A percentile compares a stretch with the other conserved stretches of the same genome.
These are phyloP conservation scores for Paramecium sexaurelia DNA, from an alignment of 73 alveolate genomes.

Conservation along the genomic window DNA sequence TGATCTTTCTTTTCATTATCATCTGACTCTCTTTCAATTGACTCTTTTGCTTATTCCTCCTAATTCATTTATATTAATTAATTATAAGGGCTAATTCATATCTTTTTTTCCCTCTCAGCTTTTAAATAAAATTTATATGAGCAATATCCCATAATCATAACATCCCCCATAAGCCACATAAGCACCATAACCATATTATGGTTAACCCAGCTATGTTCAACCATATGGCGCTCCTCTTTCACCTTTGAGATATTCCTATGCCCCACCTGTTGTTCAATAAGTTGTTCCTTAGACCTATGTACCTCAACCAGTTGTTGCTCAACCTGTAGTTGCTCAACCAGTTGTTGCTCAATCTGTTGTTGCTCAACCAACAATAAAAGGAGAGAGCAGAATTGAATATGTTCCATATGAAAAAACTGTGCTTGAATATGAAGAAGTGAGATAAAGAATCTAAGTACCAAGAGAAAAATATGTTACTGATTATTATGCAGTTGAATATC, in stretches of 20 bases:
- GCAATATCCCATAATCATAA: slow-evolving; percentile 41
- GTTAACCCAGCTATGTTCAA: slow-evolving; percentile 15
- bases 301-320: neutral
- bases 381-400: slow-evolving; percentile 70
- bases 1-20: neutral
- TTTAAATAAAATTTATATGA: slow-evolving; percentile 3
- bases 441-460: slow-evolving; percentile 62
- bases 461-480: slow-evolving; percentile 67
- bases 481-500: slow-evolving; percentile 68
- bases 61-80: neutral
- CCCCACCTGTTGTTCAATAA: neutral
- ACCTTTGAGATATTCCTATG: slow-evolving; percentile 49
- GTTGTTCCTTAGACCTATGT: neutral
- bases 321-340: slow-evolving; percentile 55
- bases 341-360: slow-evolving; percentile 49
- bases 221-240: slow-evolving; percentile 31
- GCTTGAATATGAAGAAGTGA: slow-evolving; percentile 68
- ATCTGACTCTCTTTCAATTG: neutral
- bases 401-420: slow-evolving; percentile 68
- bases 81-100: neutral
- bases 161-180: slow-evolving; percentile 23
- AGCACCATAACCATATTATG: neutral
- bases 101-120: neutral
- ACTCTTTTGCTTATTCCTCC: neutral
- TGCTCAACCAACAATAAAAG: slow-evolving; percentile 59